Base-by-base conservation (phyloP, 2,329 filamentous ascomycete species). In the Chaetomium olivaceum region DNA sequence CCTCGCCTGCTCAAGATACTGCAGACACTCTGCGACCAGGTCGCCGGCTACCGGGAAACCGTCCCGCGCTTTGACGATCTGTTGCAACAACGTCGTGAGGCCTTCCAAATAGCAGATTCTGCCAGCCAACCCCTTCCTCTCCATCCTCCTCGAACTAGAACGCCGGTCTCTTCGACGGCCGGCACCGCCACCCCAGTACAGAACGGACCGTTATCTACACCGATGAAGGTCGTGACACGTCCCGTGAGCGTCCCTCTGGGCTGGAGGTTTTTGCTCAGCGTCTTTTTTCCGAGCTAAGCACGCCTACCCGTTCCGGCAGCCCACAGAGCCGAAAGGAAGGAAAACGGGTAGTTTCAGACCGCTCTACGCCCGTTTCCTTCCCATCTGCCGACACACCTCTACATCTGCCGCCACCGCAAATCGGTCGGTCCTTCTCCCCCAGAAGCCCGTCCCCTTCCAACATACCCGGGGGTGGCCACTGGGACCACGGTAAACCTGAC, bases 41-140 rank as follows among this genome's bases (percentile, higher is more conserved):
- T 91, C 14, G 77, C 80, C 16, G 79, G 79, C 1, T 92, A 89
- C 79, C 85, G 87, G 61, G 79, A 81, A 56, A 84, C 85, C 6
- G 83, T 93, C 7, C 86, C 89, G 0, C 86, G 91, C 46, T 93
- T 93, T 73, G 88, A 92, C 60, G 87, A 90, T 46, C 81, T 93
- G 2, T 79, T 93, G 4, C 88, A 83, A 77, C 87, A 84, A 76
- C 87, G 82, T 14, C 85, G 87, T 5, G 84, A 88, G 67, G 87
- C 85, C 0, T 90, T 89, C 71, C 84, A 86, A 71, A 85, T 85
- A 2, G 85, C 87, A 2, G 84, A 87, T 69, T 73, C 80, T 7
- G 81, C 83, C 72, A 43, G 77, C 67, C 67, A 67, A 23, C 74
- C 62, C 66, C 71, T 58, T 63, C 76, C 29, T 71, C 73, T 31